A percentile compares a stretch with the other conserved stretches of the same genome.
Evolutionary conservation across 257 asterid genomes (phyloP).

Genomic region (Euphrasia confusa): DNA sequence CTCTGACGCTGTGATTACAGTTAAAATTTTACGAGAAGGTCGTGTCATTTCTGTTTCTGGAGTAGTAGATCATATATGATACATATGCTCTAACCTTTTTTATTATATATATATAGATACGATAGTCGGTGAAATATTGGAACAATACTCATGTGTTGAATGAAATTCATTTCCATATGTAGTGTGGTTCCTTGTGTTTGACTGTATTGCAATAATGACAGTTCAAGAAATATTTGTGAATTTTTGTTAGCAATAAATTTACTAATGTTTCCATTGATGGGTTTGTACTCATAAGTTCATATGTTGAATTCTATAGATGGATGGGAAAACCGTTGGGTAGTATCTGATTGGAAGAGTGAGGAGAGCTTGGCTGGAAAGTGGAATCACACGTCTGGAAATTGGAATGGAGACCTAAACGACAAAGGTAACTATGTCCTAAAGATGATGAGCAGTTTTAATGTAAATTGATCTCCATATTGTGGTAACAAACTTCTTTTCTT

Average conservation of each 20-base stretch:
- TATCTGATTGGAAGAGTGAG: constrained; percentile 94
- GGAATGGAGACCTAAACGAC: constrained; percentile 75
- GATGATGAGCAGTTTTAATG: neutral
- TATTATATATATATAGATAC: neutral
- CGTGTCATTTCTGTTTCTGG: no score
- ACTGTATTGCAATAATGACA: neutral
- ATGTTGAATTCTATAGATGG: constrained; percentile 43
- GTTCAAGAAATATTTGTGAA: neutral
- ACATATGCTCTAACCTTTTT: no score
- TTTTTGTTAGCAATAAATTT: neutral
- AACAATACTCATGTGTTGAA: neutral
- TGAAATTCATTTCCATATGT: neutral
- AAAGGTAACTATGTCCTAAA: constrained; percentile 42
- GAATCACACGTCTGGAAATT: constrained; percentile 87
- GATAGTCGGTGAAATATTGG: neutral
- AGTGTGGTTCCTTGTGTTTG: neutral
- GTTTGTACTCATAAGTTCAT: constrained; percentile 21
- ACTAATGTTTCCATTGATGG: neutral
- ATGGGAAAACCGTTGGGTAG: constrained; percentile 87
- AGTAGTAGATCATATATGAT: no score
- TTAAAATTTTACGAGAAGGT: neutral
- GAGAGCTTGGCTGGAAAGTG: constrained; percentile 81
- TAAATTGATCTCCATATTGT: neutral
- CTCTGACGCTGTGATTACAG: neutral
- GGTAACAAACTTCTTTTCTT: neutral